Conservation (phyloP, 371 early-diverging fungal genomes). For the Dichotomocladium elegans region DNA sequence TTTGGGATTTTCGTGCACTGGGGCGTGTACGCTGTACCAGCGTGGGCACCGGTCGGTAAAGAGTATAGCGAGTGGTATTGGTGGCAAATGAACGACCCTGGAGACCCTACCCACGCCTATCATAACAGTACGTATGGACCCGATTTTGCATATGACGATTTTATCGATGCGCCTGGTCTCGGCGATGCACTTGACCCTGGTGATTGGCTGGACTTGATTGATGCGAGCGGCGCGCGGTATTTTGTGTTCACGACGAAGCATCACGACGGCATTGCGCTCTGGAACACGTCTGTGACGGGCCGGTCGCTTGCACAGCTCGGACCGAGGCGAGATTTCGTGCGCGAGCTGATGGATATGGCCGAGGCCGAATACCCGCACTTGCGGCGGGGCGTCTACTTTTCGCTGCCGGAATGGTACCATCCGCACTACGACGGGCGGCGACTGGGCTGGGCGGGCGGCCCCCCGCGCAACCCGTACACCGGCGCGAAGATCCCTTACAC, state of each 20-base stretch:
- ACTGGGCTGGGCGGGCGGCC: slow-evolving; percentile 20
- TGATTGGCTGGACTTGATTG: slow-evolving; percentile 25
- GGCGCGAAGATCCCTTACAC: slow-evolving; percentile 14
- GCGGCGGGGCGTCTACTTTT: slow-evolving; percentile 30
- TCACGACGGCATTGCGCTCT: slow-evolving; percentile 34
- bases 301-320: slow-evolving; percentile 19
- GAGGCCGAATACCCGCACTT: slow-evolving; percentile 17
- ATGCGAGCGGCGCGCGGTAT: slow-evolving; percentile 21
- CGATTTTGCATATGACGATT: slow-evolving; percentile 28
- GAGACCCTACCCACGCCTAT: slow-evolving; percentile 19
- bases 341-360: slow-evolving; percentile 19
- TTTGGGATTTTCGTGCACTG: slow-evolving; percentile 42
- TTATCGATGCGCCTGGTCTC: slow-evolving; percentile 3
- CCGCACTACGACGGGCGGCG: slow-evolving; percentile 19
- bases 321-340: slow-evolving; percentile 21
- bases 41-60: slow-evolving; percentile 32
- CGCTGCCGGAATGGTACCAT: slow-evolving; percentile 38
- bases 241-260: slow-evolving; percentile 39
- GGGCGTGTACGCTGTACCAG: slow-evolving; percentile 31
- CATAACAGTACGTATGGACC: slow-evolving; percentile 21
- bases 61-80: slow-evolving; percentile 39
- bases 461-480: slow-evolving; percentile 27
- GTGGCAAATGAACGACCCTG: slow-evolving; percentile 25
- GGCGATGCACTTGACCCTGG: slow-evolving; percentile 12
- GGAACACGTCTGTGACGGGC: slow-evolving; percentile 20